Evolutionary conservation across 2,329 filamentous ascomycete species (phyloP), one percentile per base, ranked within the genome.

Genomic region (Drechslerella stenobrocha): DNA sequence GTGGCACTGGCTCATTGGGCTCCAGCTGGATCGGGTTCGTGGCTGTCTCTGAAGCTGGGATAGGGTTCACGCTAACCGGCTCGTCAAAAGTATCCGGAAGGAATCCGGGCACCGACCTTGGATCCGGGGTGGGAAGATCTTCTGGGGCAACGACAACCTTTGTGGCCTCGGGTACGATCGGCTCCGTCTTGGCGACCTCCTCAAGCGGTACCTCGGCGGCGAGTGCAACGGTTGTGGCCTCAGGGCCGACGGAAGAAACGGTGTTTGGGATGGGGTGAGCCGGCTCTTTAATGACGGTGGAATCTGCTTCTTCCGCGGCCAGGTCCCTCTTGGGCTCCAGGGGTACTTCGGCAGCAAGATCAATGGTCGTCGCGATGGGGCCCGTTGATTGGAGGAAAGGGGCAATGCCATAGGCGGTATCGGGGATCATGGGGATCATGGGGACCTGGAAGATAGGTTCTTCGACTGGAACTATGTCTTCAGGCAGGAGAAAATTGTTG

Each of bases 401-500:
- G 13, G 52, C 48, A 23, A 52, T 51, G 22, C 11, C 28, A 1
- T 52, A 48, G 7, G 18, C 26, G 13, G 56, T 63, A 58, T 69
- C 64, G 4, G 64, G 64, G 22, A 59, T 46, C 2, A 42, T 18
- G 18, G 61, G 61, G n/a, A 55, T 30, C 22, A 81, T 78, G 44
- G 80, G 78, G 59, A 80, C 75, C 52, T 79, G 78, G 48, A 75
- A 74, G 71, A 79, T 76, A 72, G 76, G 77, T 67, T 77, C 72
- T 53, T 70, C 63, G 26, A 42, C 67, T 32, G 69, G 71, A 22
- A 51, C 55, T 45, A 96, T 87, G 75, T 89, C 82, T 70, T 90
- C 83, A 61, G 87, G 84, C 37, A 83, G 83, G 60, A 98, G 83
- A 71, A 96, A 85, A 84, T 97, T 97, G 82, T 97, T 97, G 74